Conservation (phyloP, 768 basidiomycete genomes). For the Coprinellus micaceus region DNA sequence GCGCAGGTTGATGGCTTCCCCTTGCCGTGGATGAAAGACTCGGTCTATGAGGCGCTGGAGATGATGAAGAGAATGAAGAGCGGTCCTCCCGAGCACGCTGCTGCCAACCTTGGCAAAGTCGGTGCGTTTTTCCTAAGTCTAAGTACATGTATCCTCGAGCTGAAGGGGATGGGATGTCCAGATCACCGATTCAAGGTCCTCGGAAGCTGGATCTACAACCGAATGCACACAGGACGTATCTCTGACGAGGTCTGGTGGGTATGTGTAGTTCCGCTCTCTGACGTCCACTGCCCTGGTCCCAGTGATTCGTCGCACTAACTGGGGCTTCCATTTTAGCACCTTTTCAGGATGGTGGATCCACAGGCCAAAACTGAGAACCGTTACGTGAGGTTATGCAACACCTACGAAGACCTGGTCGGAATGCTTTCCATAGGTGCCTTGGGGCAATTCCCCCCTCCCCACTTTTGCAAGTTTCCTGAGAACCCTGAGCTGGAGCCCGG, state of each 20-base stretch:
- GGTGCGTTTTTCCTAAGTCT: not conserved
- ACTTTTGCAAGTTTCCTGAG: constrained; percentile 16
- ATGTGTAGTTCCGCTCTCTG: no score
- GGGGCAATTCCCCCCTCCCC: constrained; percentile 15
- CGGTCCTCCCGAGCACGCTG: not conserved
- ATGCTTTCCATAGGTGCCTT: constrained; percentile 24
- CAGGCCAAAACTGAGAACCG: constrained; percentile 24
- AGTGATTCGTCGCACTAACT: no score
- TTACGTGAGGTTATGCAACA: constrained; percentile 27
- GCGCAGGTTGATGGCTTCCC: constrained; percentile 15
- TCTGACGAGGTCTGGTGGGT: constrained; percentile 31
- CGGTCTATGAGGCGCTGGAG: constrained; percentile 19
- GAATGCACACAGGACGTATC: constrained; percentile 15
- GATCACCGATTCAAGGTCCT: constrained; percentile 21
- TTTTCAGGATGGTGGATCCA: constrained; percentile 8
- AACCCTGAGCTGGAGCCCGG: not conserved
- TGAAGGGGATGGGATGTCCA: not conserved
- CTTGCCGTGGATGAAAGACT: constrained; percentile 25
- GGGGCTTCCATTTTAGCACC: no score
- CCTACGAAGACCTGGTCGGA: constrained; percentile 25
- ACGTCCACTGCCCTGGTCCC: no score
- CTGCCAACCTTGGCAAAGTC: constrained; percentile 4
- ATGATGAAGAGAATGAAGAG: not conserved
- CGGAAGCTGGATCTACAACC: constrained; percentile 30
- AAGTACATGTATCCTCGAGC: not conserved